Evolutionary conservation across 176 grass and related monocot genomes (phyloP).

Genomic region (Oropetium thomaeum): DNA sequence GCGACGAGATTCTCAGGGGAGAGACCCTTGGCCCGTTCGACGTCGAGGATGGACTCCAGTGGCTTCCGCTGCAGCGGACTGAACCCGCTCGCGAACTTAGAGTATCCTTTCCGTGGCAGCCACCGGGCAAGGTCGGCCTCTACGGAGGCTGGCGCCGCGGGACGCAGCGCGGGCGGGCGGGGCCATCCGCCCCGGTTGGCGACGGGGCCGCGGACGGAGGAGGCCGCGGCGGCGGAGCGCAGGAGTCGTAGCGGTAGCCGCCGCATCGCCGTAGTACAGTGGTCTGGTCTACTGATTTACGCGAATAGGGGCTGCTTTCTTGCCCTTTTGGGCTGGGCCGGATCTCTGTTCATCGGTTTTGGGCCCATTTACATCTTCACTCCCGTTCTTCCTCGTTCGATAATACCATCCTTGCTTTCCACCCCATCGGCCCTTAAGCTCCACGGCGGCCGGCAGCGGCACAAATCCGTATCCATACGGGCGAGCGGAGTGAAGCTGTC

Average conservation of each 20-base stretch:
- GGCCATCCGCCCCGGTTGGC: not conserved
- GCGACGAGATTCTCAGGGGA: slow-evolving; percentile 74
- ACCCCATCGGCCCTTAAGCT: no score
- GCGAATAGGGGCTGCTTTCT: not conserved
- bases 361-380: not conserved
- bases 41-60: slow-evolving; percentile 67
- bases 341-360: not conserved
- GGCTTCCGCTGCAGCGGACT: slow-evolving; percentile 63
- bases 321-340: not conserved
- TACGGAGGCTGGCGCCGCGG: not conserved
- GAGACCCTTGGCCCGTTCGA: slow-evolving; percentile 65
- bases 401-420: no score
- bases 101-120: slow-evolving; percentile 46
- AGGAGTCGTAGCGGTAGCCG: slow-evolving; percentile 22
- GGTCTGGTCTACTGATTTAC: no score
- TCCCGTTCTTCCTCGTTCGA: not conserved
- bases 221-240: slow-evolving; percentile 15
- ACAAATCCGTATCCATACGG: no score
- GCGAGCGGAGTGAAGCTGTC: no score
- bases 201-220: not conserved
- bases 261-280: slow-evolving; percentile 31
- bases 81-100: slow-evolving; percentile 76
- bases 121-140: slow-evolving; percentile 33
- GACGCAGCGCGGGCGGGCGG: not conserved
- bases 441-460: no score